A percentile compares a stretch with the other conserved stretches of the same genome.
These are phyloP conservation scores for Boletus tomentosulus DNA, from an alignment of 768 basidiomycete genomes.

Conservation along the genomic window DNA sequence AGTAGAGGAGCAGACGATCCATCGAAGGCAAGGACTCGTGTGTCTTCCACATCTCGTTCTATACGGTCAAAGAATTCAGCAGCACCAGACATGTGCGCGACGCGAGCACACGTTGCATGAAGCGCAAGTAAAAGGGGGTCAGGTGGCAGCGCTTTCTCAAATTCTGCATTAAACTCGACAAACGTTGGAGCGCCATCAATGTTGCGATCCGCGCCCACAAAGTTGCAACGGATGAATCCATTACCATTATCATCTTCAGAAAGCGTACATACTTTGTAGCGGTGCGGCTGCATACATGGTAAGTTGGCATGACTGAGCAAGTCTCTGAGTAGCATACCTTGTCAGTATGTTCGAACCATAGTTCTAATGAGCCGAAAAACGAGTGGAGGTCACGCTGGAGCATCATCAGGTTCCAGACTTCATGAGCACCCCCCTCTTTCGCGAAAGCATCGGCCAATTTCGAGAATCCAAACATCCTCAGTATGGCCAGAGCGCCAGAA, in stretches of 20 bases:
- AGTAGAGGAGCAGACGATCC: background rate
- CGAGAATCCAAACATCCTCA: background rate
- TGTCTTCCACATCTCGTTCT: background rate
- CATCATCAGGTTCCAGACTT: background rate
- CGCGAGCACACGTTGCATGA: slow-evolving; percentile 2
- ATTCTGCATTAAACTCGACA: background rate
- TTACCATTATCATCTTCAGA: too few species aligned
- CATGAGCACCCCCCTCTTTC: background rate
- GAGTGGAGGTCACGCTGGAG: rapidly evolving
- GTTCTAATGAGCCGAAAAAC: background rate
- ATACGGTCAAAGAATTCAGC: background rate
- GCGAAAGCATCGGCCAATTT: background rate
- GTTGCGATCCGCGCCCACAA: background rate
- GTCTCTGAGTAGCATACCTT: background rate
- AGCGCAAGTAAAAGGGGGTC: background rate
- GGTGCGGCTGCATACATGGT: background rate
- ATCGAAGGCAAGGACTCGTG: background rate
- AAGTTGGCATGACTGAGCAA: background rate
- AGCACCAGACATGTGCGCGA: slow-evolving; percentile 4
- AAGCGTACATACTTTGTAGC: background rate
- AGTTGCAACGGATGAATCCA: background rate
- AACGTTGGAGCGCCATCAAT: background rate
- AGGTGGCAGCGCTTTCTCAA: background rate
- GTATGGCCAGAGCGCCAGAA: background rate
- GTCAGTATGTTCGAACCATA: background rate